Evolutionary conservation across 2,329 filamentous ascomycete species (phyloP).

Genomic region (Colletotrichum theobromicola): DNA sequence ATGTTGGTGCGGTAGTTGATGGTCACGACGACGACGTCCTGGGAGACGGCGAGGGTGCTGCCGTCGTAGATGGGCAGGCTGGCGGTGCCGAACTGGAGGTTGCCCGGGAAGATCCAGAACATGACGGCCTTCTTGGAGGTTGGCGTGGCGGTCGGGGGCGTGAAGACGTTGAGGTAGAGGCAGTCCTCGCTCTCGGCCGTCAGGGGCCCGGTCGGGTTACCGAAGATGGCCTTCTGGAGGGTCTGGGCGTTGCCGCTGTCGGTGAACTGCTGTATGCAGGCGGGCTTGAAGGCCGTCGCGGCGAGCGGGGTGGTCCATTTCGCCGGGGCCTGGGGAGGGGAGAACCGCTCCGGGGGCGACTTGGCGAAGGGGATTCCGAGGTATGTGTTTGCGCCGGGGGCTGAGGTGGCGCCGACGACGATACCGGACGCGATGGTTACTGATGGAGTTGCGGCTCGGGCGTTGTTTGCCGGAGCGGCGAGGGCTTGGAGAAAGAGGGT

Average conservation of each 20-base stretch:
- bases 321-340: not conserved
- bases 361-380: slow-evolving; percentile 14
- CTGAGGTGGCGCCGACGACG: slow-evolving; percentile 3
- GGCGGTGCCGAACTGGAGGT: slow-evolving; percentile 18
- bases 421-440: slow-evolving; percentile 3
- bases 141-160: slow-evolving; percentile 22
- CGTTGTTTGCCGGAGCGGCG: not conserved
- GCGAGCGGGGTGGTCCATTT: not conserved
- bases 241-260: not conserved
- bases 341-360: slow-evolving; percentile 16
- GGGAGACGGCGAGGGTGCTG: not conserved
- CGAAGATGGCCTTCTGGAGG: slow-evolving; percentile 3
- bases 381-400: slow-evolving; percentile 5
- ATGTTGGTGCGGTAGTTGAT: slow-evolving; percentile 21
- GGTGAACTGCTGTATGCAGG: slow-evolving; percentile 14
- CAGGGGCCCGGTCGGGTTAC: slow-evolving; percentile 6
- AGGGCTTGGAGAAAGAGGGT: not conserved
- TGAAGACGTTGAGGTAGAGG: slow-evolving; percentile 36
- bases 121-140: slow-evolving; percentile 21
- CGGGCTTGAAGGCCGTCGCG: slow-evolving; percentile 4
- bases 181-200: slow-evolving; percentile 36
- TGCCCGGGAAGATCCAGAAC: slow-evolving; percentile 23
- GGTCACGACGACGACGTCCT: slow-evolving; percentile 17
- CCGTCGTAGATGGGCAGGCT: slow-evolving; percentile 16
- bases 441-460: not conserved